Evolutionary conservation across 805 yeast species (phyloP).

Genomic region (Monosporozyma yasuniensis): DNA sequence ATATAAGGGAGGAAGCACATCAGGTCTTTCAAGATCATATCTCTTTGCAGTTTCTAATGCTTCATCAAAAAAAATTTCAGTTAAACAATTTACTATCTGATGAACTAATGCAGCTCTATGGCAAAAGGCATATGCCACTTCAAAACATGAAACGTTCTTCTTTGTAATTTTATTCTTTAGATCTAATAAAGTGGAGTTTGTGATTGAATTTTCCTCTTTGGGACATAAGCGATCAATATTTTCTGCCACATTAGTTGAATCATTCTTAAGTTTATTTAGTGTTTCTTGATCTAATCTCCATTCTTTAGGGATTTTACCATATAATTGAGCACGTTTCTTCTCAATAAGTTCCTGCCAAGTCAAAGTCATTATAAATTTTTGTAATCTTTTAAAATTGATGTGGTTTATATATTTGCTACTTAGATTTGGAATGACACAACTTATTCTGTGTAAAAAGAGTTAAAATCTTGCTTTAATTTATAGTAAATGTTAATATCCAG

Average conservation of each 20-base stretch:
- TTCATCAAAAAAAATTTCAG: conserved; percentile 39
- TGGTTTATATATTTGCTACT: too few relatives aligned
- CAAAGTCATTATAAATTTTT: not conserved
- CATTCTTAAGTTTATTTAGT: conserved; percentile 4
- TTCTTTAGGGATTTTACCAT: conserved; percentile 11
- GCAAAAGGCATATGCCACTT: conserved; percentile 36
- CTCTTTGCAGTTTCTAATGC: conserved; percentile 43
- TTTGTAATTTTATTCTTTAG: conserved; percentile 6
- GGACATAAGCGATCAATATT: conserved; percentile 12
- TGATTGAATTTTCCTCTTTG: conserved; percentile 11
- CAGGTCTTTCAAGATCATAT: conserved; percentile 34
- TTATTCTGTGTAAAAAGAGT: too few relatives aligned
- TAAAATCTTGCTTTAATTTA: too few relatives aligned
- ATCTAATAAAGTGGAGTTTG: conserved; percentile 11
- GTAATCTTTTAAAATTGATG: too few relatives aligned
- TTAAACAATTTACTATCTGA: conserved; percentile 35
- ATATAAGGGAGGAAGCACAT: conserved; percentile 52
- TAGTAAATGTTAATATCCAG: too few relatives aligned
- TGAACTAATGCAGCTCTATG: conserved; percentile 49
- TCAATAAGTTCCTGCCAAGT: conserved; percentile 12
- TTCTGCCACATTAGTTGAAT: conserved; percentile 8
- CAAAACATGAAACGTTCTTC: conserved; percentile 6
- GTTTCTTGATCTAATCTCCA: conserved; percentile 13
- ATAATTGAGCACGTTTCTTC: conserved; percentile 10
- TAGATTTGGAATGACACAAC: too few relatives aligned